Evolutionary conservation across 345 rosid genomes (phyloP).

Genomic region (Eucalyptus regnans): DNA sequence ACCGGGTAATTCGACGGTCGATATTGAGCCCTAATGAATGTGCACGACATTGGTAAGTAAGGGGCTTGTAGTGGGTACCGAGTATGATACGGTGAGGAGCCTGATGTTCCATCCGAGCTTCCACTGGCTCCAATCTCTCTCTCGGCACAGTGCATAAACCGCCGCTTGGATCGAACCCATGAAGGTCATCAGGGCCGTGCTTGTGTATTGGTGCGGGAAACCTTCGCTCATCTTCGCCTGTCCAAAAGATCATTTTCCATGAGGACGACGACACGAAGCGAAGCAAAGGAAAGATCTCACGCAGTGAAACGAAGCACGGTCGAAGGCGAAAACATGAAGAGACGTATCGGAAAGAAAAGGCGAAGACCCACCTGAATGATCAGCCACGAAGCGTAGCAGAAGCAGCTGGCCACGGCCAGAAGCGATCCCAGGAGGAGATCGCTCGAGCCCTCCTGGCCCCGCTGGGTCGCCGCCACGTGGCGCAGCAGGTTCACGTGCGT

Average conservation of each 20-base stretch:
- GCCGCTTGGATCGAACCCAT: neutral
- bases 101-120: conserved; percentile 21
- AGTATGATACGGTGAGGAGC: neutral
- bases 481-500: conserved; percentile 1
- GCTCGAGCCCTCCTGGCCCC: neutral
- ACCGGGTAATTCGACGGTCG: neutral
- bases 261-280: neutral
- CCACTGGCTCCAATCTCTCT: conserved; percentile 16
- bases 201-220: neutral
- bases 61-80: neutral
- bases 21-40: neutral
- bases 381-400: conserved; percentile 11
- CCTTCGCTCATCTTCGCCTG: neutral
- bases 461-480: neutral
- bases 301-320: neutral
- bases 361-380: conserved; percentile 37
- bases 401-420: conserved; percentile 3
- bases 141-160: neutral
- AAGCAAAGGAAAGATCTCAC: neutral
- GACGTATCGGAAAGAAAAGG: neutral
- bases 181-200: neutral
- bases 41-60: no score
- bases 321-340: neutral
- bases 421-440: conserved; percentile 1
- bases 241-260: neutral